These are phyloP conservation scores for Eustoma russellianum DNA, from an alignment of 257 asterid species.

Conservation along the genomic window DNA sequence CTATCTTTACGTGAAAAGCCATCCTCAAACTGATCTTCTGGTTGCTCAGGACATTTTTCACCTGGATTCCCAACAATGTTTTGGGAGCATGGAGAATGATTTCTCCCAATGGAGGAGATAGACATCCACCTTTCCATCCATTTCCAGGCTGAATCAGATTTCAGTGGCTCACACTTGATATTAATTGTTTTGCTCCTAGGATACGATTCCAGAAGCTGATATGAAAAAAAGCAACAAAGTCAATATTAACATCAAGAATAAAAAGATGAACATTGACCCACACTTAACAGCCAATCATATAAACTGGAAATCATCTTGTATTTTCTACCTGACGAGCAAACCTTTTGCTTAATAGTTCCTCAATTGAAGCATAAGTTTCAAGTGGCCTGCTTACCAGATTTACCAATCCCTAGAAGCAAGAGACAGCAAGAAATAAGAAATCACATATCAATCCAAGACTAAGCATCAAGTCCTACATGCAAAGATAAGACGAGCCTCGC, in stretches of 20 bases:
- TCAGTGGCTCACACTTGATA: slow-evolving; percentile 84
- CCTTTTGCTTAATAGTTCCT: slow-evolving; percentile 72
- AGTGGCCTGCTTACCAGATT: slow-evolving; percentile 25
- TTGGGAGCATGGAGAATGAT: slow-evolving; percentile 18
- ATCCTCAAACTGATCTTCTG: slow-evolving; percentile 12
- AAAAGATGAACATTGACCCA: too few relatives aligned
- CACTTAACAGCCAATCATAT: too few relatives aligned
- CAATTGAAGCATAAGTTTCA: slow-evolving; percentile 39
- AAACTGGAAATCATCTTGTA: background rate
- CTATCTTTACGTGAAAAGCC: slow-evolving; percentile 12
- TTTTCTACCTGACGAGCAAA: slow-evolving; percentile 81
- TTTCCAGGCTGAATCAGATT: slow-evolving; percentile 82
- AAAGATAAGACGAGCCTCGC: background rate
- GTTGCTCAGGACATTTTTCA: slow-evolving; percentile 7
- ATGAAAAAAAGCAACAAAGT: slow-evolving; percentile 17
- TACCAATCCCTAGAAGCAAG: slow-evolving; percentile 41
- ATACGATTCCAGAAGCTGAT: slow-evolving; percentile 75
- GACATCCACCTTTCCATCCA: slow-evolving; percentile 98
- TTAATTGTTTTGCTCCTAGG: slow-evolving; percentile 50
- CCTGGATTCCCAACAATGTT: slow-evolving; percentile 10
- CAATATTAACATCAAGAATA: slow-evolving; percentile 5
- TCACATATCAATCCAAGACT: too few relatives aligned
- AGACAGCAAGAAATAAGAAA: slow-evolving; percentile 7
- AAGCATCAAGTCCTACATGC: background rate
- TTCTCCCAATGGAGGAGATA: slow-evolving; percentile 41